Base-by-base conservation (phyloP, 108 stramenopile species). In the Discostella pseudostelligera region DNA sequence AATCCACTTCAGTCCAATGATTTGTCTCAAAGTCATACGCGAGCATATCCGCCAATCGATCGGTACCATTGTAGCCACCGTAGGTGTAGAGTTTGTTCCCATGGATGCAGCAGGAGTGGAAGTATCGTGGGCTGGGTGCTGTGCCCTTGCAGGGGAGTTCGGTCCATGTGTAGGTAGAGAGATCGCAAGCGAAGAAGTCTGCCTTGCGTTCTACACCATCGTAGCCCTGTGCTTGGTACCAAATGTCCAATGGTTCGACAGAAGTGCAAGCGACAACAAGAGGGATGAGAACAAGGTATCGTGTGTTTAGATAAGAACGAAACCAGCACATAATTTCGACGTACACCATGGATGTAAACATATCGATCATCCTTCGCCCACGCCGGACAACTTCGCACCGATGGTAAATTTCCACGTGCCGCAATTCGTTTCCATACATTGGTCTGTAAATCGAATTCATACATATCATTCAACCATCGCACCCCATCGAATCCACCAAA, bases 401-500 rank as follows among this genome's bases (percentile, higher is more conserved):
- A 85, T 0, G 95, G 95, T 7, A 90, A 45, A 14, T 44, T 65
- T 3, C 84, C 85, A 3, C 28, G 16, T 1, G 79, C 75, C 17
- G 74, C 54, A 14, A 94, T 73, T 46, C 87, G 80, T 19, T 58
- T 81, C 95, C 95, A 96, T 16, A 62, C 62, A 22, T 76, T 84
- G 19, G 88, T 90, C 2, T 49, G 46, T 49, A 96, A 87, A 51
- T 87, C 82, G 67, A 90, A 92, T 39, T 84, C 86, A 49, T 79
- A 87, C 90, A 94, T 96, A 59, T 94, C 92, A 47, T 92, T 89
- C 36, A 93, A 64, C 93, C 93, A 94, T 0, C 80, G 66, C 3
- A 70, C 60, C 1, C 95, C 96, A 57, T 95, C 93, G 64, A 96
- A 96, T 8, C 96, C 96, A 8, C 96, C 96, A 59, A 90, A 97